A percentile compares a stretch with the other conserved stretches of the same genome.
Evolutionary conservation across 192 early-diverging fungal species (phyloP).

Genomic region (Coemansia sp.): DNA sequence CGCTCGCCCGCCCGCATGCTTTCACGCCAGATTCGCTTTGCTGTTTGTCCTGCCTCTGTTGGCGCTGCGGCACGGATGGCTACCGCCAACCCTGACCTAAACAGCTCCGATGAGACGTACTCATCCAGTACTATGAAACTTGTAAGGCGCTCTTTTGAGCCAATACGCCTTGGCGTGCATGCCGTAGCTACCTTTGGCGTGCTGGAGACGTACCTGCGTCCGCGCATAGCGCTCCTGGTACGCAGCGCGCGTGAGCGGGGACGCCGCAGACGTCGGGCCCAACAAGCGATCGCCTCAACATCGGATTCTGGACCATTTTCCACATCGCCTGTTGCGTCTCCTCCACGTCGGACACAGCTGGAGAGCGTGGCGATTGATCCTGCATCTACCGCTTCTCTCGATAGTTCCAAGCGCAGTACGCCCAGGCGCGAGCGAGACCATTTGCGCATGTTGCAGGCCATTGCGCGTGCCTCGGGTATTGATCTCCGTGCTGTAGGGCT

Average conservation of each 20-base stretch:
- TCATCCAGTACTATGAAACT: constrained; percentile 14
- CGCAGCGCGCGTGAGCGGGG: background rate
- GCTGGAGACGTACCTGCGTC: constrained; percentile 77
- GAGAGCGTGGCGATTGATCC: background rate
- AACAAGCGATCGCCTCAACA: background rate
- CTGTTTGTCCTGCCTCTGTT: constrained; percentile 57
- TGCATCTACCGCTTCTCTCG: constrained; percentile 2
- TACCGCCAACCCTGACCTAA: constrained; percentile 38
- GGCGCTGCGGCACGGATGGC: background rate
- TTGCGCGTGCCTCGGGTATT: constrained; percentile 41
- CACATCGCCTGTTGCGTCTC: background rate
- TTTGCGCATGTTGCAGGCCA: constrained; percentile 37
- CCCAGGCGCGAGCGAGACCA: constrained; percentile 12
- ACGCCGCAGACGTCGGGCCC: background rate
- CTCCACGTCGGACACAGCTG: constrained; percentile 13
- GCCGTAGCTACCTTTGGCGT: constrained; percentile 80
- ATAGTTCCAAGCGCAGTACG: background rate
- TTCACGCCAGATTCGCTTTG: constrained; percentile 72
- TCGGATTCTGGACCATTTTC: background rate
- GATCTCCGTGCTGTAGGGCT: constrained; percentile 30
- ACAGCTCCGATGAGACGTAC: constrained; percentile 15
- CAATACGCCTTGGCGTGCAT: constrained; percentile 75
- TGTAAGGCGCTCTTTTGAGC: constrained; percentile 22
- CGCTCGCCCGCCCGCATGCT: constrained; percentile 64
- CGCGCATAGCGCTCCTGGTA: constrained; percentile 53